Evolutionary conservation across 2,329 filamentous ascomycete species (phyloP), one percentile per base, ranked within the genome.

Genomic region (Xylaria sp.): DNA sequence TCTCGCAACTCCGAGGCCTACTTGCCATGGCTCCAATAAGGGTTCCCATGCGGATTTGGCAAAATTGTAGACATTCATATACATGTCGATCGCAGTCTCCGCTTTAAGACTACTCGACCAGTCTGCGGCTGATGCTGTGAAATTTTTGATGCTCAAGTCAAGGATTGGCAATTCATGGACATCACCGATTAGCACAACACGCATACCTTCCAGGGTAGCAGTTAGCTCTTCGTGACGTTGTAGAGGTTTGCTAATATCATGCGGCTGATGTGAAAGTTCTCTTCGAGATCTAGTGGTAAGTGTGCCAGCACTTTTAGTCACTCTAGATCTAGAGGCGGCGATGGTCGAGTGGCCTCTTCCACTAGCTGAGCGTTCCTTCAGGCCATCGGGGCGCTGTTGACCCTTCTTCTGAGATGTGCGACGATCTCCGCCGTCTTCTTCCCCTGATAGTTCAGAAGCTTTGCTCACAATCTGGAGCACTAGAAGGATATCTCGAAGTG

Each of bases 11-110:
- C 97, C 93, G 73, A 99, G 90, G 1, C 94, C 94, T n/a, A 98
- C 85, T 73, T 95, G 90, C 96, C 96, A 99, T 8, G 97, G 97
- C 79, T 99, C 96, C 29, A 99, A 89, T 40, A 99, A 82, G 2
- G 96, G 96, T 79, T 99, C 96, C 96, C 96, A 99, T 3, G 94
- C 93, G 0, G 96, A 99, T 79, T 99, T 99, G 16, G 96, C 96
- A 81, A 99, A 99, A 81, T 99, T 99, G 85, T 97, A 99, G 29
- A 99, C 91, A 76, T 98, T 99, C 75, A 97, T 88, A 80, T 97
- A 97, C 72, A 95, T 93, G 71, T 98, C 93, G 57, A 99, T 90
- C n/a, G 89, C 92, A 0, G 93, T 92, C 77, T 98, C 93, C 0
- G 93, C 95, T 75, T 91, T 94, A 79, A 99, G 86, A 25, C 91